Evolutionary conservation across 2,329 filamentous ascomycete genomes (phyloP).

Genomic region (Colletotrichum liaoningense): DNA sequence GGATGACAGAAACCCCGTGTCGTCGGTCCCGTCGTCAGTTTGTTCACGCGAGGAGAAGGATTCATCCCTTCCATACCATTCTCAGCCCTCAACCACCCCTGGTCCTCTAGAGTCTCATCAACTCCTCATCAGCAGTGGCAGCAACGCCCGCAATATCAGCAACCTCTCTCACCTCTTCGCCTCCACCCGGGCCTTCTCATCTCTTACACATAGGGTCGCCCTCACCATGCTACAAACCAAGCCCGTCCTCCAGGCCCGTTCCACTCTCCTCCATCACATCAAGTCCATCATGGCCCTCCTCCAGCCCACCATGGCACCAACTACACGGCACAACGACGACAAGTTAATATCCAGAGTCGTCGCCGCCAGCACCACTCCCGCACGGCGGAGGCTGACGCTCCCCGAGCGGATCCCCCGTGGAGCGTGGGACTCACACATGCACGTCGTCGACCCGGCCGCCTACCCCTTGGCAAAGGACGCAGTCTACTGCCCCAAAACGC

Average conservation of each 20-base stretch:
- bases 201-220: slow-evolving; percentile 1
- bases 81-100: neutral
- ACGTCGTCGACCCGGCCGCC: slow-evolving; percentile 64
- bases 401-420: slow-evolving; percentile 49
- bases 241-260: slow-evolving; percentile 10
- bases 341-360: slow-evolving; percentile 12
- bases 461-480: slow-evolving; percentile 62
- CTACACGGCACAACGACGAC: slow-evolving; percentile 5
- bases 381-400: slow-evolving; percentile 27
- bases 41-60: slow-evolving; percentile 25
- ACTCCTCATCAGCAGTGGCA: neutral
- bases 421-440: slow-evolving; percentile 74
- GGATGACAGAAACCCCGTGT: slow-evolving; percentile 17
- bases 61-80: slow-evolving; percentile 23
- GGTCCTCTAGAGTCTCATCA: neutral
- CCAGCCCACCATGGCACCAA: slow-evolving; percentile 16
- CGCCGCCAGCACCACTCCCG: neutral
- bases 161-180: neutral
- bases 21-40: slow-evolving; percentile 10
- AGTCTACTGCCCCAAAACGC: slow-evolving; percentile 60
- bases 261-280: slow-evolving; percentile 10
- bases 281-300: slow-evolving; percentile 29
- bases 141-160: neutral
- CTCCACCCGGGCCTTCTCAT: neutral
- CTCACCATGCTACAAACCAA: slow-evolving; percentile 18